Evolutionary conservation across 2,329 filamentous ascomycete genomes (phyloP).

Genomic region (Sordariomycetes sp.): DNA sequence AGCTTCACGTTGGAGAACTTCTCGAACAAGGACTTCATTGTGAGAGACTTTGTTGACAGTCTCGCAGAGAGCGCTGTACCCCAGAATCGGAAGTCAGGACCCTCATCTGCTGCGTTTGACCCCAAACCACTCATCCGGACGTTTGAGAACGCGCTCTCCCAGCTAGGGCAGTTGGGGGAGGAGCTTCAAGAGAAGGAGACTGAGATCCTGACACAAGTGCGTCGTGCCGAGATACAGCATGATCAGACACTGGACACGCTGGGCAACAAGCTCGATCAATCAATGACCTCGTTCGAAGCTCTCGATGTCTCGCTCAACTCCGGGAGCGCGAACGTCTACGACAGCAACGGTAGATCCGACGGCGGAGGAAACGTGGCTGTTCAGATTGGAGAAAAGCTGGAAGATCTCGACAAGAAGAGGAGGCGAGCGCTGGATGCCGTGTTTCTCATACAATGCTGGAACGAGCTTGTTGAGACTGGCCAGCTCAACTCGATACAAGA

Average conservation of each 20-base stretch:
- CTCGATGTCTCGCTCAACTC: conserved; percentile 77
- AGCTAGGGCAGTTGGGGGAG: conserved; percentile 63
- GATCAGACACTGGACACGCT: conserved; percentile 83
- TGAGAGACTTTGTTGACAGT: conserved; percentile 90
- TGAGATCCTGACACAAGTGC: conserved; percentile 80
- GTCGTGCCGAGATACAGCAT: conserved; percentile 85
- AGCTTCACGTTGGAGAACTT: conserved; percentile 85
- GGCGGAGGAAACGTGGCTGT: conserved; percentile 82
- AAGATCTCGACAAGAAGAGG: conserved; percentile 89
- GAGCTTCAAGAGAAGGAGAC: conserved; percentile 87
- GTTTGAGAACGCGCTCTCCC: conserved; percentile 70
- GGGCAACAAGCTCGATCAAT: conserved; percentile 81
- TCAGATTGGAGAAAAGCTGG: conserved; percentile 85
- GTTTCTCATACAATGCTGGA: conserved; percentile 94
- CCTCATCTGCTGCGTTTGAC: conserved; percentile 61
- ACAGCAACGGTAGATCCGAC: conserved; percentile 27
- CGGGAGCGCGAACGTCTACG: conserved; percentile 27
- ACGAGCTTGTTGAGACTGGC: conserved; percentile 85
- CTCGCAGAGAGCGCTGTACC: conserved; percentile 79
- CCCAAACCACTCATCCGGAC: conserved; percentile 94
- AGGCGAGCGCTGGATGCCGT: conserved; percentile 85
- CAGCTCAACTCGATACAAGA: conserved; percentile 83
- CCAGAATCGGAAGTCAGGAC: conserved; percentile 68
- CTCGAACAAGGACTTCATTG: conserved; percentile 87
- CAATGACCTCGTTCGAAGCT: conserved; percentile 84